Evolutionary conservation across 768 basidiomycete species (phyloP), one percentile per base, ranked within the genome.

Genomic region (Trametes meyenii): DNA sequence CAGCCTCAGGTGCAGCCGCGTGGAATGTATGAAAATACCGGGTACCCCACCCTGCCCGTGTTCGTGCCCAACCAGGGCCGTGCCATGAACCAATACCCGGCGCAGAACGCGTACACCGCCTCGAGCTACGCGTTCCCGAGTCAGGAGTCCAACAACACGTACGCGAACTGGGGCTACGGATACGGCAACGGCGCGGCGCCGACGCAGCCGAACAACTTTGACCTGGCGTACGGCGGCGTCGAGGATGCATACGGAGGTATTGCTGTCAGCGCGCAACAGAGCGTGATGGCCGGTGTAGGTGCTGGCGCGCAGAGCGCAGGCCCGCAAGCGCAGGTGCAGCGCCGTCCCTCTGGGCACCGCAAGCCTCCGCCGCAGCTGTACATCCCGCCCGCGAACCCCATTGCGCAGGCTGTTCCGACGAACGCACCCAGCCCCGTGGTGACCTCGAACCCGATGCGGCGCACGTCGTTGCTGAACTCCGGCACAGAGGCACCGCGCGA

Each of bases 341-440:
- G 51, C 16, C 44, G 57, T 36, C 55, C 60, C 21, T 51, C 63
- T 11, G 60, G 42, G 12, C 59, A 59, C 42, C 69, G 67, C 63
- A 70, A 67, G 65, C 65, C 63, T 17, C 63, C 66, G 16, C 69
- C 69, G 29, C 61, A 63, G 24, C 52, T 65, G 58, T 36, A 55
- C 55, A 53, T 64, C 53, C 52, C 52, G 50, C 56, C 49, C 29
- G 43, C 53, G 36, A 67, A 60, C 60, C 64, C 56, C 21, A 50
- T 56, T 46, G 50, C 64, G n/a, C 59, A 50, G 23, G 54, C 45
- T 21, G 33, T 33, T 43, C 17, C n/a, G 38, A 46, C 33, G 45
- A 56, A 38, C 43, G 54, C 36, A 16, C 29, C 48, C 23, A 60
- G 61, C 33, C 63, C 63, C 4, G 44, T 60, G 50, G 63, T 58